Evolutionary conservation across 768 basidiomycete genomes (phyloP).

Genomic region (Leccinum subgranulosum): DNA sequence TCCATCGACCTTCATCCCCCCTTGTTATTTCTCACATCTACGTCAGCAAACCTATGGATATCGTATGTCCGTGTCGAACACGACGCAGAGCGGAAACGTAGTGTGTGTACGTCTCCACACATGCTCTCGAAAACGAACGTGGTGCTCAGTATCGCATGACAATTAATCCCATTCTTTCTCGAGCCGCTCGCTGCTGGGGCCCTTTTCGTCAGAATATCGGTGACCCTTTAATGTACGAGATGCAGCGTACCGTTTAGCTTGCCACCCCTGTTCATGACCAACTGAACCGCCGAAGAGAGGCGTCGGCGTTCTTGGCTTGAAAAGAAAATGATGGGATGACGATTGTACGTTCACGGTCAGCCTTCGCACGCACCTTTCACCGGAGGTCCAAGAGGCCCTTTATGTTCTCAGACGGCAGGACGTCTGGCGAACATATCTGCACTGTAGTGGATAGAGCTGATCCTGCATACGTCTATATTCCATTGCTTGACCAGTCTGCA

Average conservation of each 20-base stretch:
- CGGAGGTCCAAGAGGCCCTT: slow-evolving; percentile 52
- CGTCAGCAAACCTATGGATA: not conserved
- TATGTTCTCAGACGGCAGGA: slow-evolving; percentile 52
- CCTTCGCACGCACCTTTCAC: slow-evolving; percentile 46
- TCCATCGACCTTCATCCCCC: slow-evolving; percentile 20
- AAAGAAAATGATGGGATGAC: no score
- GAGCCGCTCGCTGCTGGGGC: slow-evolving; percentile 75
- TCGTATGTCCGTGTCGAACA: not conserved
- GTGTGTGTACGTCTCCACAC: not conserved
- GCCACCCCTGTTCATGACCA: slow-evolving; percentile 47
- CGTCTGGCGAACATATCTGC: slow-evolving; percentile 55
- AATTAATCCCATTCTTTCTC: slow-evolving; percentile 83
- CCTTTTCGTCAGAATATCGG: not conserved
- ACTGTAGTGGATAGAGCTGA: slow-evolving; percentile 64
- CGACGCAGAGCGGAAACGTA: not conserved
- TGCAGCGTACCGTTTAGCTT: slow-evolving; percentile 55
- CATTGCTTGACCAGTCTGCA: slow-evolving; percentile 66
- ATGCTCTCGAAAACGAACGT: not conserved
- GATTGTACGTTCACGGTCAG: not conserved
- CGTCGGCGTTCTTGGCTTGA: slow-evolving; percentile 27
- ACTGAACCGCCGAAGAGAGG: slow-evolving; percentile 70
- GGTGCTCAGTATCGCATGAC: slow-evolving; percentile 66
- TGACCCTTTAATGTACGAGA: not conserved
- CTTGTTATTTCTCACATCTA: not conserved
- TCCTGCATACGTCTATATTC: slow-evolving; percentile 74